Base-by-base conservation (phyloP, 352 stramenopile species). In the Globisporangium cederbergense region DNA sequence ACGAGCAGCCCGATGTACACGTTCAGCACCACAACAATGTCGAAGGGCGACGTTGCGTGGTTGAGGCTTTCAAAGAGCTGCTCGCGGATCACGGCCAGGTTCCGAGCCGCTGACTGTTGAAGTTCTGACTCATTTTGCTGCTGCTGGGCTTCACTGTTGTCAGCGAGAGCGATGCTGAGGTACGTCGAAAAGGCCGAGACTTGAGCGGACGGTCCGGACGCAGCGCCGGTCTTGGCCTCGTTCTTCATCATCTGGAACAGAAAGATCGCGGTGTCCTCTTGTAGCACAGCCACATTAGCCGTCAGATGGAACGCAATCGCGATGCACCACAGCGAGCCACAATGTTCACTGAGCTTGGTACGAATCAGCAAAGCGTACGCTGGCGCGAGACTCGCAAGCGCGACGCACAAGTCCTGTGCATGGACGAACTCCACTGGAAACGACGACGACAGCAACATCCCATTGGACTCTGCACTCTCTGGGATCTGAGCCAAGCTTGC, bases 1-100 rank as follows among this genome's bases (percentile, higher is more conserved):
- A 83, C 75, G 25, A 88, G 72, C 18, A 86, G 61, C 5, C 75
- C 76, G 4, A 88, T 70, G 34, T 77, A 75, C 14, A 84, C 75
- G n/a, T 76, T 71, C 2, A 88, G 58, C 14, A 74, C 68, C 16
- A 58, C 60, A 7, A 70, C 73, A 25, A 82, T 49, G n/a, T 77
- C 56, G 28, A 75, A 77, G 0, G 58, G 65, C 11, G 58, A 22
- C 11, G 28, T 70, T 28, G 54, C 25, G 3, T 42, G 49, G 18
- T 68, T 57, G 28, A 79, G 40, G 10, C 61, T 70, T n/a, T 73
- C 64, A 30, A 79, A 50, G 42, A 79, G 32, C 3, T 74, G 42
- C 0, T 28, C 34, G 38, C 60, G 66, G n/a, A 79, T 50, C 38
- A 50, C 66, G 5, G 42, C 52, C 52, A 77, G 54, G 16, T 67